Conservation (phyloP, 805 yeast genomes). For the Kockiozyma suomiensis region DNA sequence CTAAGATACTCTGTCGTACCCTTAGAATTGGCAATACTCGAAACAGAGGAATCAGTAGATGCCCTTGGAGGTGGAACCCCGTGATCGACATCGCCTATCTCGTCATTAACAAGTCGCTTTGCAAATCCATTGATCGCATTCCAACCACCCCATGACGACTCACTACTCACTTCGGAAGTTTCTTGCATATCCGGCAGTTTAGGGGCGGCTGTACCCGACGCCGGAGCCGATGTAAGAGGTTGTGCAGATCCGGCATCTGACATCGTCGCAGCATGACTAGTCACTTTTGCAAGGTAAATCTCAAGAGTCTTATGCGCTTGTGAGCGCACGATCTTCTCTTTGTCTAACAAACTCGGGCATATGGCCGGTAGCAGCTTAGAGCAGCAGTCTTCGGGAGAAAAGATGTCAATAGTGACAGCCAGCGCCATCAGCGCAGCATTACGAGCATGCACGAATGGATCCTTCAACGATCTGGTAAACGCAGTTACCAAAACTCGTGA, state of each 20-base stretch:
- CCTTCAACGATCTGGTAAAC: constrained; percentile 77
- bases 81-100: constrained; percentile 12
- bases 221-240: constrained; percentile 22
- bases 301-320: constrained; percentile 74
- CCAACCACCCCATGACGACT: constrained; percentile 31
- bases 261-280: constrained; percentile 46
- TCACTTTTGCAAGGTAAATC: constrained; percentile 58
- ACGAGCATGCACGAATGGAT: constrained; percentile 73
- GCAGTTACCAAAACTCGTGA: constrained; percentile 85
- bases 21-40: not conserved
- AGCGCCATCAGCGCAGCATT: constrained; percentile 77
- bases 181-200: constrained; percentile 8
- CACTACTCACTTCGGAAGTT: not conserved
- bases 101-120: constrained; percentile 26
- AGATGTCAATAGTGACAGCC: constrained; percentile 61
- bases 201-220: constrained; percentile 19
- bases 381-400: constrained; percentile 74
- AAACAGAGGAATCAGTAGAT: constrained; percentile 11
- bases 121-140: constrained; percentile 28
- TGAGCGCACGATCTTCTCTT: constrained; percentile 64
- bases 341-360: constrained; percentile 81
- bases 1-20: not conserved
- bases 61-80: constrained; percentile 12
- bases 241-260: constrained; percentile 24
- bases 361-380: constrained; percentile 80